Evolutionary conservation across 331 rosid species (phyloP).

Genomic region (Acacia pycnantha): DNA sequence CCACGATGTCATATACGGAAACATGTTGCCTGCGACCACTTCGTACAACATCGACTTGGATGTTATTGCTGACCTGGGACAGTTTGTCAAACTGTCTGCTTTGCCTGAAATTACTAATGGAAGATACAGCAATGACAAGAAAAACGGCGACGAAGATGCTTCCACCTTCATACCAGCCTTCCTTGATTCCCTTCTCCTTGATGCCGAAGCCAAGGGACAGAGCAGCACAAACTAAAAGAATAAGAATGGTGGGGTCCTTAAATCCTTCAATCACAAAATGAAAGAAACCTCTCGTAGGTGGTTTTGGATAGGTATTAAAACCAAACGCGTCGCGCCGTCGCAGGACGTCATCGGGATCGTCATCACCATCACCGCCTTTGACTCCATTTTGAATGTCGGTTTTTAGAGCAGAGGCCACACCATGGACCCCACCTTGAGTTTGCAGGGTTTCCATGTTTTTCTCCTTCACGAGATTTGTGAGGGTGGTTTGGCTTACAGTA

Average conservation of each 20-base stretch:
- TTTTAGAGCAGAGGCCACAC: slow-evolving; percentile 16
- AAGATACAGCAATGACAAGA: background rate
- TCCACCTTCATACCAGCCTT: slow-evolving; percentile 29
- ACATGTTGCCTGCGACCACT: background rate
- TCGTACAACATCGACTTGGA: slow-evolving; percentile 9
- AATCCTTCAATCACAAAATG: slow-evolving; percentile 11
- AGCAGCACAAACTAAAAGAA: slow-evolving; percentile 15
- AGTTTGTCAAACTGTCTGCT: slow-evolving; percentile 2
- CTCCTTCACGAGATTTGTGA: background rate
- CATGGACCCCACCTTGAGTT: slow-evolving; percentile 22
- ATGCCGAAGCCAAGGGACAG: slow-evolving; percentile 25
- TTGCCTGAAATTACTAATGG: background rate
- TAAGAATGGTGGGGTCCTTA: slow-evolving; percentile 22
- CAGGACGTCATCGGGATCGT: background rate
- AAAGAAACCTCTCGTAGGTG: background rate
- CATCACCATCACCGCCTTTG: background rate
- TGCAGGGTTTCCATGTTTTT: background rate
- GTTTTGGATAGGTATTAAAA: background rate
- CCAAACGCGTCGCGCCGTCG: background rate
- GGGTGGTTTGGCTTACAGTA: background rate
- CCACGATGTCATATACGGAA: slow-evolving; percentile 9
- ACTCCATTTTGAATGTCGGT: slow-evolving; percentile 27
- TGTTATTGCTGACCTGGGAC: background rate
- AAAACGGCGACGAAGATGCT: slow-evolving; percentile 19
- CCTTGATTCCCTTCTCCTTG: slow-evolving; percentile 6